Evolutionary conservation across 2,329 filamentous ascomycete genomes (phyloP).

Genomic region (Aspergillus sp.): DNA sequence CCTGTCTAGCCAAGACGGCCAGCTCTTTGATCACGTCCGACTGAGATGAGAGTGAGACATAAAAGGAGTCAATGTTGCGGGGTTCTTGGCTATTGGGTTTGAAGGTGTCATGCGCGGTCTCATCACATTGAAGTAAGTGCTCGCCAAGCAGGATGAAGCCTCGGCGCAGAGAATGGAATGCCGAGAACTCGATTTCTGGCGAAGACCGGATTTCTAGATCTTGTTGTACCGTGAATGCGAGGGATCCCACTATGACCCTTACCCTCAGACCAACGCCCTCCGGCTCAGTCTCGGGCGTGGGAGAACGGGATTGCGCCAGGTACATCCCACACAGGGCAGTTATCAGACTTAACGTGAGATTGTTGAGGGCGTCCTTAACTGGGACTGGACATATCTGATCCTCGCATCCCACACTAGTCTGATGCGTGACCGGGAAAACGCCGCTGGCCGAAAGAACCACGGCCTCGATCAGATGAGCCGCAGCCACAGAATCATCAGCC

Average conservation of each 20-base stretch:
- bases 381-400: slow-evolving; percentile 22
- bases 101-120: slow-evolving; percentile 4
- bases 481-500: slow-evolving; percentile 26
- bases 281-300: slow-evolving; percentile 9
- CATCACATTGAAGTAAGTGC: slow-evolving; percentile 19
- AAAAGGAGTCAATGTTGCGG: slow-evolving; percentile 23
- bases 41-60: slow-evolving; percentile 20
- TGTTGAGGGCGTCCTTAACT: slow-evolving; percentile 31
- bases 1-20: slow-evolving; percentile 26
- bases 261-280: slow-evolving; percentile 16
- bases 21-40: slow-evolving; percentile 28
- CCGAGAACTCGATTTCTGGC: slow-evolving; percentile 6
- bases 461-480: slow-evolving; percentile 25
- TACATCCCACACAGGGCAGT: slow-evolving; percentile 33
- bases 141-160: slow-evolving; percentile 27
- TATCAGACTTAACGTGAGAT: slow-evolving; percentile 29
- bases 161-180: slow-evolving; percentile 23
- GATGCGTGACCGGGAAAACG: slow-evolving; percentile 3
- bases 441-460: slow-evolving; percentile 26
- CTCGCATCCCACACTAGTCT: slow-evolving; percentile 11
- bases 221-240: slow-evolving; percentile 19
- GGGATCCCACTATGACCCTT: slow-evolving; percentile 16
- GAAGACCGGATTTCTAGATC: slow-evolving; percentile 11
- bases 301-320: slow-evolving; percentile 27
- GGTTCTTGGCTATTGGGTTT: slow-evolving; percentile 7